phyloP scores from a whole-genome alignment of 139 green algal species.

The Parachlorella kessleri region DNA sequence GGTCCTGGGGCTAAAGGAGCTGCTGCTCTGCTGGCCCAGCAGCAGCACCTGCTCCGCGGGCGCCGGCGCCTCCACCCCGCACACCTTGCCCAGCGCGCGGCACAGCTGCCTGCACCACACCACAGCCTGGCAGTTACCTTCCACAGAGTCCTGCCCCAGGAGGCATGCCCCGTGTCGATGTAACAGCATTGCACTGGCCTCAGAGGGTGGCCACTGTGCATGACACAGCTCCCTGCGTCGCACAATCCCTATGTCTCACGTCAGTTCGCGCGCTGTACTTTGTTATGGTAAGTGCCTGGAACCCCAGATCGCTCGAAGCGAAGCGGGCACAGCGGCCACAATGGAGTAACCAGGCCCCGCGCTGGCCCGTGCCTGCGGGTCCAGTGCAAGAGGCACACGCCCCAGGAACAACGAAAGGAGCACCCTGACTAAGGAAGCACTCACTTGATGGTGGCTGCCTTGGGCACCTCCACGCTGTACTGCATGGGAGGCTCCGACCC shows the following conservation, averaged over 20 bases:
- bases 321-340: background rate
- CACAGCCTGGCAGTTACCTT: too few species aligned
- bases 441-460: slow-evolving; percentile 24
- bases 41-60: slow-evolving; percentile 12
- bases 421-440: background rate
- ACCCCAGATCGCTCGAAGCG: background rate
- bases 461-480: slow-evolving; percentile 17
- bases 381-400: too few species aligned
- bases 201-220: background rate
- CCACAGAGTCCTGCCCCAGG: too few species aligned
- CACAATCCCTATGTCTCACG: background rate
- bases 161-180: background rate
- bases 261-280: too few species aligned
- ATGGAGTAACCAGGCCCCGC: background rate
- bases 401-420: too few species aligned
- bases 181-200: background rate
- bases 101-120: slow-evolving; percentile 27
- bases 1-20: background rate
- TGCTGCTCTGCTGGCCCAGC: background rate
- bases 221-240: background rate
- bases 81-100: background rate
- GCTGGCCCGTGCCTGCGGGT: too few species aligned
- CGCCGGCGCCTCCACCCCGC: background rate
- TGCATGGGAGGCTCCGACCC: background rate
- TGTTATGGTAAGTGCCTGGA: too few species aligned